These are phyloP conservation scores for Arthrinium phaeospermum DNA, from an alignment of 2,329 filamentous ascomycete species.

Conservation along the genomic window DNA sequence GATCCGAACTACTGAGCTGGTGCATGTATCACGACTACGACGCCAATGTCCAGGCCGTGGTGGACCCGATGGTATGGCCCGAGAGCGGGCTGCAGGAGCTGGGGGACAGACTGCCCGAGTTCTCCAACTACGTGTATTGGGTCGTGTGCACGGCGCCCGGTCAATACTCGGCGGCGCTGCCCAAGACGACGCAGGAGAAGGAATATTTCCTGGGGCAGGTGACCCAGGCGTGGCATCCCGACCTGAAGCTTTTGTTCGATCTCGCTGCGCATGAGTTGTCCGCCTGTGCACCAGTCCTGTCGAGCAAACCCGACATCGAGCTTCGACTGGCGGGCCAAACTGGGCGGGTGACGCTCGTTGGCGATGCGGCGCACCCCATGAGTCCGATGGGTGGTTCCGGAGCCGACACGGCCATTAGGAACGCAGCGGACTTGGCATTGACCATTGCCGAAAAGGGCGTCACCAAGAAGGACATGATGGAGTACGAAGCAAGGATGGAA, in stretches of 20 bases:
- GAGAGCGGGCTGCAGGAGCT: constrained; percentile 30
- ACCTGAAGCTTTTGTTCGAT: constrained; percentile 33
- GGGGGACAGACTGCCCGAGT: constrained; percentile 29
- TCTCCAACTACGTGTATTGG: constrained; percentile 37
- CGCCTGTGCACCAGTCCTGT: constrained; percentile 35
- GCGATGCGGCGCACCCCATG: constrained; percentile 37
- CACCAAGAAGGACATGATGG: constrained; percentile 25
- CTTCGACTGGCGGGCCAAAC: constrained; percentile 27
- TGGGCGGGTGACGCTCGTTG: constrained; percentile 32
- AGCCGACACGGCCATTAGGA: constrained; percentile 36
- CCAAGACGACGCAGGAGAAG: constrained; percentile 34
- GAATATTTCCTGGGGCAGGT: constrained; percentile 28
- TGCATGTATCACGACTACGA: constrained; percentile 38
- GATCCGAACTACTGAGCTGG: constrained; percentile 35
- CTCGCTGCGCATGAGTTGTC: constrained; percentile 31
- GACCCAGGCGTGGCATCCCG: constrained; percentile 35
- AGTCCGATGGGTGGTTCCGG: constrained; percentile 39
- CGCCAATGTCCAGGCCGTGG: constrained; percentile 33
- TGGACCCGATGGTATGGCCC: constrained; percentile 38
- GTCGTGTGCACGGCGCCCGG: constrained; percentile 28
- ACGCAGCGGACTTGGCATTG: constrained; percentile 34
- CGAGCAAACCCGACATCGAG: constrained; percentile 38
- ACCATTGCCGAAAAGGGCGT: constrained; percentile 32
- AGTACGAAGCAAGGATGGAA: constrained; percentile 35
- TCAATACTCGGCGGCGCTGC: constrained; percentile 31